Percentiles rank a stretch among this genome's conserved stretches.
Evolutionary conservation across 192 early-diverging fungal species (phyloP).

Genomic region (Podila epigama): DNA sequence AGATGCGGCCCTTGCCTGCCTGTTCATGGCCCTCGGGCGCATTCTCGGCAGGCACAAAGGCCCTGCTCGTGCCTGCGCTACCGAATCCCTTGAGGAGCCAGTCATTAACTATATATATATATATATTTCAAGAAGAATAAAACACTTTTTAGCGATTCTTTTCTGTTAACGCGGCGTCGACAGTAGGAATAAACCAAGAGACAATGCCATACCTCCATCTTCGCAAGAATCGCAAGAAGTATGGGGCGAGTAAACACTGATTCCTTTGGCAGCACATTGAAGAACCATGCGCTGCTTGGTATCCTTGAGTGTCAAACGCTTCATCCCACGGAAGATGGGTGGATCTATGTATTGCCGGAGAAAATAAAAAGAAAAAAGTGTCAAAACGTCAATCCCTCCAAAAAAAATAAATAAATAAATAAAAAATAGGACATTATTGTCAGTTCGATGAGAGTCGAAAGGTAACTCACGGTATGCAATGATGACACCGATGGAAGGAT

Average conservation of each 20-base stretch:
- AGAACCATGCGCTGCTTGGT: conserved; percentile 84
- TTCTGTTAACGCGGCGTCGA: neutral
- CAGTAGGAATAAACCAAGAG: neutral
- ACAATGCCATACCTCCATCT: conserved; percentile 63
- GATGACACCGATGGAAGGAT: conserved; percentile 83
- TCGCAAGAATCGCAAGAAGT: conserved; percentile 85
- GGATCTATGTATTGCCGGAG: conserved; percentile 57
- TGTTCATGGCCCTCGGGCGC: conserved; percentile 66
- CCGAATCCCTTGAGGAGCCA: conserved; percentile 85
- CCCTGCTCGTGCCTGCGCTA: conserved; percentile 30
- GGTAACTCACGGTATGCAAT: conserved; percentile 76
- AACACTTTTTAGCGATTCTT: conserved; percentile 5
- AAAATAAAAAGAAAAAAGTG: neutral
- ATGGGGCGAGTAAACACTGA: conserved; percentile 92
- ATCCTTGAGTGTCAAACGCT: conserved; percentile 77
- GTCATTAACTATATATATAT: conserved; percentile 73
- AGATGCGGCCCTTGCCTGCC: conserved; percentile 68
- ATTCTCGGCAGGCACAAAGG: conserved; percentile 52
- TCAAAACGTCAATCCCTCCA: neutral
- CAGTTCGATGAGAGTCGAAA: neutral
- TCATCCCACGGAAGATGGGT: conserved; percentile 86
- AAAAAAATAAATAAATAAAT: neutral
- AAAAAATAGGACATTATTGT: neutral
- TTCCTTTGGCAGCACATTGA: conserved; percentile 81
- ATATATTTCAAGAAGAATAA: no score